A percentile compares a stretch with the other conserved stretches of the same genome.
Conservation (phyloP, 108 stramenopile species). For the Cyclostephanos tholiformis region DNA sequence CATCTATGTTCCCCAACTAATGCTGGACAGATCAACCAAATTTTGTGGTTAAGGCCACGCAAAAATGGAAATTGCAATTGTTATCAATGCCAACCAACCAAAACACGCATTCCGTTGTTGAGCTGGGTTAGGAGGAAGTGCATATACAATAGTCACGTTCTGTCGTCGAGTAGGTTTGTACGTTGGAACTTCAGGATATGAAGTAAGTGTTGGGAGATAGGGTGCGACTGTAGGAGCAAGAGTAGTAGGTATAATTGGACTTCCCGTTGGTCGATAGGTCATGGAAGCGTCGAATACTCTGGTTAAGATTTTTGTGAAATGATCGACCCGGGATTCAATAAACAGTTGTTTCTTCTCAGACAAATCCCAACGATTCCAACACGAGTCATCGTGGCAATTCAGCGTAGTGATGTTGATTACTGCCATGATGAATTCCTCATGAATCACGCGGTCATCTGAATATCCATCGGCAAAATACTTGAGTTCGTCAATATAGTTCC, state of each 20-base stretch:
- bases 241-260: neutral
- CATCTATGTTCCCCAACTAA: too few species aligned
- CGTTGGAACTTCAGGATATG: neutral
- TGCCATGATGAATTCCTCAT: conserved; percentile 10
- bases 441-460: conserved; percentile 1
- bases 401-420: conserved; percentile 18
- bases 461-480: conserved; percentile 17
- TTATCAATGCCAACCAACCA: too few species aligned
- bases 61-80: too few species aligned
- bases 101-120: too few species aligned
- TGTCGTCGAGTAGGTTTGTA: neutral
- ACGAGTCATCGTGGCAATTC: conserved; percentile 25
- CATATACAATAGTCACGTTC: neutral
- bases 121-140: neutral
- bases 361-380: conserved; percentile 2
- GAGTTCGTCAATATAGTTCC: conserved; percentile 23
- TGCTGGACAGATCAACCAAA: too few species aligned
- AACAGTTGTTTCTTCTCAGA: conserved; percentile 11
- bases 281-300: conserved; percentile 17
- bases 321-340: conserved; percentile 8
- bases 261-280: neutral
- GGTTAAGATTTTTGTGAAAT: conserved; percentile 22
- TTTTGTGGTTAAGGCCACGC: too few species aligned
- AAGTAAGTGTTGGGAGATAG: too few species aligned
- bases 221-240: neutral